These are phyloP conservation scores for Lathyrus tuberosus DNA, from an alignment of 306 rosid species.

Conservation along the genomic window DNA sequence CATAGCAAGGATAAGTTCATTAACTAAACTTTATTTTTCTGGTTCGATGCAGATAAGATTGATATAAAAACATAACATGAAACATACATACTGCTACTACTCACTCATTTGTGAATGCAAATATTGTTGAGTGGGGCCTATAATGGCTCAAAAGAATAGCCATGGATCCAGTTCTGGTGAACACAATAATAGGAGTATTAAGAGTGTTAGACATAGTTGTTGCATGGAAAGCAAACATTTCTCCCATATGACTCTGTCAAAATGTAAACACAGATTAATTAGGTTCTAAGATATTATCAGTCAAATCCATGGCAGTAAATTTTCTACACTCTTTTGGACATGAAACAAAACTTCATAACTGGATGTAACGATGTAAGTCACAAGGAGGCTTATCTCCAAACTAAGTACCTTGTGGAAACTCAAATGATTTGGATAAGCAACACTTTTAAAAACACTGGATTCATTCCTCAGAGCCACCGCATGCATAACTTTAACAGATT, in stretches of 20 bases:
- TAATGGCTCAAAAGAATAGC: conserved; percentile 89
- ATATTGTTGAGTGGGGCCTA: conserved; percentile 81
- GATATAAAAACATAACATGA: background rate
- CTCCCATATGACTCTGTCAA: conserved; percentile 89
- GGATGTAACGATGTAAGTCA: conserved; percentile 2
- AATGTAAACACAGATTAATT: conserved; percentile 33
- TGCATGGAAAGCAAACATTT: conserved; percentile 87
- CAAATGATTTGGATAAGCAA: conserved; percentile 54
- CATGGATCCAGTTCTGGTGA: conserved; percentile 97
- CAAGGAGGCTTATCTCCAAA: conserved; percentile 20
- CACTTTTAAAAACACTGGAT: conserved; percentile 53
- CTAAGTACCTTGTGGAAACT: conserved; percentile 51
- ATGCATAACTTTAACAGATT: conserved; percentile 95
- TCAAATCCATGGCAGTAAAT: conserved; percentile 26
- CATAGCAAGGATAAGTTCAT: conserved; percentile 13
- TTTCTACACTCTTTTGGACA: background rate
- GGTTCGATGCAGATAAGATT: conserved; percentile 3
- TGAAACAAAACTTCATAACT: conserved; percentile 27
- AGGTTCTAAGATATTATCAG: conserved; percentile 20
- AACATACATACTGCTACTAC: conserved; percentile 37
- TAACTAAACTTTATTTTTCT: conserved; percentile 20
- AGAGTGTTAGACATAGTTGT: conserved; percentile 90
- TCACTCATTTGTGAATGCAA: conserved; percentile 98
- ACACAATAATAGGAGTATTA: conserved; percentile 76
- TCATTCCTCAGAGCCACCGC: conserved; percentile 87